phyloP scores from a whole-genome alignment of 495 filamentous ascomycete genomes.

The Penicillium verhagenii region DNA sequence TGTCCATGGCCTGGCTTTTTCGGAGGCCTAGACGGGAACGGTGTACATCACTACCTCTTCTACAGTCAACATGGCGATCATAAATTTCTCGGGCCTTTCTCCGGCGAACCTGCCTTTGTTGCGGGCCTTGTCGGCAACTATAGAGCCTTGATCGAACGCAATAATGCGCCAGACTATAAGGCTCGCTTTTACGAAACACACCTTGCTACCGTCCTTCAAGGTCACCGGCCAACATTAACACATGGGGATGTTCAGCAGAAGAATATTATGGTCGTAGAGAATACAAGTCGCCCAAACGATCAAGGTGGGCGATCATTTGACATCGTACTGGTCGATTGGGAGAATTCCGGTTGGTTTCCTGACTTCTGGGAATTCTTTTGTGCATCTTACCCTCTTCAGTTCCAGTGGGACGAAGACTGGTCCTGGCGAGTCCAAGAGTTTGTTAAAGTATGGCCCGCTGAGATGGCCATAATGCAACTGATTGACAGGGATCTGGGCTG shows the following conservation, averaged over 20 bases:
- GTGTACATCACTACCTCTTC: slow-evolving; percentile 24
- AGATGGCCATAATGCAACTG: slow-evolving; percentile 27
- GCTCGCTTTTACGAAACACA: slow-evolving; percentile 25
- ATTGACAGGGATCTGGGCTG: slow-evolving; percentile 28
- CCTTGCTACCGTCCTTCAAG: slow-evolving; percentile 18
- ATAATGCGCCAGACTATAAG: slow-evolving; percentile 23
- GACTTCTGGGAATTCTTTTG: slow-evolving; percentile 30
- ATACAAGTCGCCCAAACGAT: slow-evolving; percentile 13
- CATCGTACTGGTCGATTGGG: slow-evolving; percentile 28
- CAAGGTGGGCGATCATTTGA: slow-evolving; percentile 28
- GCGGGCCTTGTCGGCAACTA: slow-evolving; percentile 25
- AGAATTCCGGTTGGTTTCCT: slow-evolving; percentile 29
- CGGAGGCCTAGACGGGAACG: slow-evolving; percentile 20
- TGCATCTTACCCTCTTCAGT: slow-evolving; percentile 17
- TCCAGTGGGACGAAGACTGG: slow-evolving; percentile 30
- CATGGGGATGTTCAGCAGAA: slow-evolving; percentile 32
- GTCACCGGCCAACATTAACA: slow-evolving; percentile 28
- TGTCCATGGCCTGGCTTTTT: slow-evolving; percentile 25
- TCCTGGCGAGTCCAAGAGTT: slow-evolving; percentile 27
- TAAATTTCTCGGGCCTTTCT: slow-evolving; percentile 22
- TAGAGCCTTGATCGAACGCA: slow-evolving; percentile 20
- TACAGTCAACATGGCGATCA: slow-evolving; percentile 20
- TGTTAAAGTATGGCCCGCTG: slow-evolving; percentile 29
- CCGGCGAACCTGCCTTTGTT: slow-evolving; percentile 23
- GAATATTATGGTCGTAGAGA: slow-evolving; percentile 30